A percentile compares a stretch with the other conserved stretches of the same genome.
Conservation (phyloP, 371 early-diverging fungal species). For the Mortierella polycephala region DNA sequence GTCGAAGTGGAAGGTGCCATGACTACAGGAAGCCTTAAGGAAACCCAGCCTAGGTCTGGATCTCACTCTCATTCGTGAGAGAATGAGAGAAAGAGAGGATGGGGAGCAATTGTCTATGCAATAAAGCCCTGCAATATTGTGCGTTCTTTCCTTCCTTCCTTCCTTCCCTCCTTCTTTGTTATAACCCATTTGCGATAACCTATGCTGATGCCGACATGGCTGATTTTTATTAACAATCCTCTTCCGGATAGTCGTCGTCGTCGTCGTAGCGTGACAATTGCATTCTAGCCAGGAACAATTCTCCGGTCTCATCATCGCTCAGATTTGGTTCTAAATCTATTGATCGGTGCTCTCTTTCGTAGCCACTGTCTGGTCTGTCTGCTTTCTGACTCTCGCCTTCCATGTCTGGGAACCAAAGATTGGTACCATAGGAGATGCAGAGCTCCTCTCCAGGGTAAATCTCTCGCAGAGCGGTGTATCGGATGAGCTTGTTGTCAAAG, state of each 20-base stretch:
- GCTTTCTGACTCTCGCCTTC: slow-evolving; percentile 14
- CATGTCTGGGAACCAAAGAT: slow-evolving; percentile 74
- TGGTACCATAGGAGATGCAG: slow-evolving; percentile 75
- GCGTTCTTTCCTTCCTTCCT: no score
- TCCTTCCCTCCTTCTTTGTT: not conserved
- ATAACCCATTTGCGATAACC: no score
- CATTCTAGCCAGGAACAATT: slow-evolving; percentile 25
- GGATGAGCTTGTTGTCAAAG: slow-evolving; percentile 63
- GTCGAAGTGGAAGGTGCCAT: slow-evolving; percentile 40
- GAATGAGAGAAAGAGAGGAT: no score
- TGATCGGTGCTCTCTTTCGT: not conserved
- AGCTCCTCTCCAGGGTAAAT: slow-evolving; percentile 70
- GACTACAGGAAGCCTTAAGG: no score
- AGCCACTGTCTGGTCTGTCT: not conserved
- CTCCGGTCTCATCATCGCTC: slow-evolving; percentile 30
- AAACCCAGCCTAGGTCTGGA: not conserved
- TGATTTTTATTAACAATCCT: no score
- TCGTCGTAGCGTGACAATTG: slow-evolving; percentile 26
- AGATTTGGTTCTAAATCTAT: not conserved
- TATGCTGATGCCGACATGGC: not conserved
- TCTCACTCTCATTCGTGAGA: not conserved
- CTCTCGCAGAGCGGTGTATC: slow-evolving; percentile 65
- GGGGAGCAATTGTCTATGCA: no score
- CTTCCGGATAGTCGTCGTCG: slow-evolving; percentile 1
- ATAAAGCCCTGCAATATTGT: no score